Percentiles rank a stretch among this genome's conserved stretches.
Conservation (phyloP, 345 rosid genomes). For the Eucalyptus tenuipes region DNA sequence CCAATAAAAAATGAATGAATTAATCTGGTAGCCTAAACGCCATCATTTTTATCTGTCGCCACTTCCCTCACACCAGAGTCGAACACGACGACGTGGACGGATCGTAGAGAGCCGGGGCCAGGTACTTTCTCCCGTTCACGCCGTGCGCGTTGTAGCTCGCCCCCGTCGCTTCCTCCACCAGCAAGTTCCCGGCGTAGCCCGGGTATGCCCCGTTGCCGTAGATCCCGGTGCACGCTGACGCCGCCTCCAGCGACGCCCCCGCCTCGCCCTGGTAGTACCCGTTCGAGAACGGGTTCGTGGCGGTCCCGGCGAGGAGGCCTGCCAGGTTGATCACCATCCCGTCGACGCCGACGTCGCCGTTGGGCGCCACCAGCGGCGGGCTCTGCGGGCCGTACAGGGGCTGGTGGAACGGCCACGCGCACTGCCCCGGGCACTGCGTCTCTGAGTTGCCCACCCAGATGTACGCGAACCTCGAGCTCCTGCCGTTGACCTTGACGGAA, state of each 20-base stretch:
- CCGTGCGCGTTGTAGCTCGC: constrained; percentile 76
- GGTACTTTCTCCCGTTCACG: constrained; percentile 51
- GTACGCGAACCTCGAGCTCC: constrained; percentile 31
- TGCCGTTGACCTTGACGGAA: constrained; percentile 1
- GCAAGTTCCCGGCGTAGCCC: constrained; percentile 58
- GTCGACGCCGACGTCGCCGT: constrained; percentile 40
- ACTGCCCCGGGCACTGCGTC: constrained; percentile 29
- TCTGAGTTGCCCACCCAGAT: constrained; percentile 76
- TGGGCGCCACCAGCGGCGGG: not conserved
- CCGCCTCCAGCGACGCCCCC: constrained; percentile 77
- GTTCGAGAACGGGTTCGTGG: constrained; percentile 64
- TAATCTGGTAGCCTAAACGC: not conserved
- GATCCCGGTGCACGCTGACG: constrained; percentile 72
- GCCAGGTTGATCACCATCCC: constrained; percentile 52
- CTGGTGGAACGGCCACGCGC: constrained; percentile 49
- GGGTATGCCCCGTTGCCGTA: constrained; percentile 80
- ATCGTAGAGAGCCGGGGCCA: constrained; percentile 71
- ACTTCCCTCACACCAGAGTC: constrained; percentile 24
- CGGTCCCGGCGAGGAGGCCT: constrained; percentile 51
- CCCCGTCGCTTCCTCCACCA: constrained; percentile 53
- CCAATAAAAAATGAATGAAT: not conserved
- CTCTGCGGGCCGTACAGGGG: not conserved
- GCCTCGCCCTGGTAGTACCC: constrained; percentile 73
- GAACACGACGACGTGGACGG: constrained; percentile 49
- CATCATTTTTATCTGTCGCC: not conserved